Evolutionary conservation across 345 rosid genomes (phyloP).

Genomic region (Cardamine chenopodiifolia): DNA sequence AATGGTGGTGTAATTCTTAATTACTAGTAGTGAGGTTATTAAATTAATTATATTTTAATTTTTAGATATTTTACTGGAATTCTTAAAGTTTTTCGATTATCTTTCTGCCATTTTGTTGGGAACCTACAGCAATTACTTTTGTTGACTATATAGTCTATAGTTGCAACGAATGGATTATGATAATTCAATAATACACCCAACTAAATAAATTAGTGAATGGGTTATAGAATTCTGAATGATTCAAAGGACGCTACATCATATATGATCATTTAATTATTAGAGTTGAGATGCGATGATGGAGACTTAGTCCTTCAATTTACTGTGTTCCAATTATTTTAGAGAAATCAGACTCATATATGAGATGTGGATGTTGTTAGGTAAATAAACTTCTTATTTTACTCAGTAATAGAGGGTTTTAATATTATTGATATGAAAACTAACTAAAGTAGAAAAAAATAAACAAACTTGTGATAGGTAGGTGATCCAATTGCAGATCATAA

Average conservation of each 20-base stretch:
- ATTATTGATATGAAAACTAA: slow-evolving; percentile 2
- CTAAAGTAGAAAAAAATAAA: slow-evolving; percentile 4
- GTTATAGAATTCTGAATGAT: background rate
- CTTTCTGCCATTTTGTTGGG: background rate
- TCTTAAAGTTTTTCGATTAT: background rate
- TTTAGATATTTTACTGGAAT: no score
- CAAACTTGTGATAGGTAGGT: slow-evolving; percentile 64
- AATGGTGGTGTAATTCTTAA: no score
- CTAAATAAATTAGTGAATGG: slow-evolving; percentile 4
- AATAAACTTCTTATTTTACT: background rate
- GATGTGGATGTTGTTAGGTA: slow-evolving; percentile 20
- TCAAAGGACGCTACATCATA: slow-evolving; percentile 2
- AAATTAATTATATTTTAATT: no score
- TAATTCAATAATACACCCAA: slow-evolving; percentile 4
- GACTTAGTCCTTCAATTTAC: slow-evolving; percentile 9
- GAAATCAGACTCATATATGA: slow-evolving; percentile 1
- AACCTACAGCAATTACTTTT: slow-evolving; percentile 14
- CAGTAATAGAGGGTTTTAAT: slow-evolving; percentile 3
- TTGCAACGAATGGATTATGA: slow-evolving; percentile 9
- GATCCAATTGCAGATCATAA: slow-evolving; percentile 79
- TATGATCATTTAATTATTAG: slow-evolving; percentile 24
- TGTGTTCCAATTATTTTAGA: background rate
- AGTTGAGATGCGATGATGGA: slow-evolving; percentile 17
- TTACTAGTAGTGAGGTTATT: no score
- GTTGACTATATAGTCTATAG: slow-evolving; percentile 35